Evolutionary conservation across 2,329 filamentous ascomycete genomes (phyloP), one percentile per base, ranked within the genome.

Genomic region (Paecilomyces formosus): DNA sequence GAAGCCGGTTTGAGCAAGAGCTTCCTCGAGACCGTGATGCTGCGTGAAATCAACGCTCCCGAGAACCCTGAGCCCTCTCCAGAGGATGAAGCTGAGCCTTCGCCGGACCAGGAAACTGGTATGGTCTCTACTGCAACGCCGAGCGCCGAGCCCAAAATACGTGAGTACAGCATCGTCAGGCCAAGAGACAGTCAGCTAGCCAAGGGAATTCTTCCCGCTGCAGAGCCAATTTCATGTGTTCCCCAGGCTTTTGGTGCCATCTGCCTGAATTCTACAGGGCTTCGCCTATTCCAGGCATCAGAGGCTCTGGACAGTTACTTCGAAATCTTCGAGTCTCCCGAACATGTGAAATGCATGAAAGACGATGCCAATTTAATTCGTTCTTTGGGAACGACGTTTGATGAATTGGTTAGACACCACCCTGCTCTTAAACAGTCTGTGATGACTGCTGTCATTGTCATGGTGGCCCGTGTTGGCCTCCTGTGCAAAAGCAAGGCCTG

Each of bases 361-460:
- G 79, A 81, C 39, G 93, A 96, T 63, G 79, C 82, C 4, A 85
- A 88, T 35, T 80, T 95, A 59, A 83, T 92, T 9, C 83, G 83
- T 30, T 84, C 85, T 45, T 82, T 99, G 55, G 94, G 94, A 11
- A 84, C 84, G 26, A 89, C 87, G 49, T 97, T 99, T 68, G 94
- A 99, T 72, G 94, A 99, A 74, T 82, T 99, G 60, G 89, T 93
- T 56, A 87, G 94, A 49, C 94, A 99, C 70, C 94, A 99, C 67
- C 94, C 95, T 0, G 82, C 85, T 22, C 78, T 99, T 52, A 90
- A 92, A 64, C 82, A 83, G 9, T 83, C 87, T 2, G 94, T 99
- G 60, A 85, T 93, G 62, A 88, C 89, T 62, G 88, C 90, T n/a
- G 86, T 96, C 15, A 83, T 95, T 60, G 87, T 92, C 62, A 96